Conservation (phyloP, 164 flowering plant species). For the Tetracentron sinense region DNA sequence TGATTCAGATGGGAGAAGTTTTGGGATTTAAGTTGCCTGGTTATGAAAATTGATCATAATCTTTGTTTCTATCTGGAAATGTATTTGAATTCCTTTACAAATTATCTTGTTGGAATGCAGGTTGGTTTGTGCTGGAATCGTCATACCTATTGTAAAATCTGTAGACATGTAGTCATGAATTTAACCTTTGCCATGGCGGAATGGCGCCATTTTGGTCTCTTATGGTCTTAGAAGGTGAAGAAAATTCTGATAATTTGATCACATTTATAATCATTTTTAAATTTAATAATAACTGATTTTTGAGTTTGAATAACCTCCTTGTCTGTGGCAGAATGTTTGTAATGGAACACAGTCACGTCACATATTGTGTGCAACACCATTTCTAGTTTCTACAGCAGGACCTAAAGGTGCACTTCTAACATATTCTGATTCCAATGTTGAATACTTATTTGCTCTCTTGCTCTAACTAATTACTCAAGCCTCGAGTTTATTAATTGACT, state of each 20-base stretch:
- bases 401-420: not conserved
- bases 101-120: not conserved
- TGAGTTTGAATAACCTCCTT: too few species aligned
- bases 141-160: not conserved
- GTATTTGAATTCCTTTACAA: too few species aligned
- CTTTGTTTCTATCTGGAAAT: too few species aligned
- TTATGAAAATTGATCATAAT: too few species aligned
- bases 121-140: not conserved
- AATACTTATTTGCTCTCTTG: not conserved
- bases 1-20: too few species aligned
- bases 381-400: not conserved
- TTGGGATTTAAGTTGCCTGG: too few species aligned
- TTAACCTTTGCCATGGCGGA: not conserved
- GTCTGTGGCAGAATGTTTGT: not conserved
- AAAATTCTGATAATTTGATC: too few species aligned
- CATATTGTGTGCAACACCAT: not conserved
- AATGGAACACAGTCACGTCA: not conserved
- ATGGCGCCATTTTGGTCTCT: not conserved
- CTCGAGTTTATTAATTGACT: too few species aligned
- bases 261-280: too few species aligned
- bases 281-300: too few species aligned
- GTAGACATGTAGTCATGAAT: slow-evolving; percentile 6
- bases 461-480: too few species aligned
- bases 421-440: not conserved
- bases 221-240: not conserved